phyloP scores from a whole-genome alignment of 176 grass and related monocot genomes.

The Zea luxurians region DNA sequence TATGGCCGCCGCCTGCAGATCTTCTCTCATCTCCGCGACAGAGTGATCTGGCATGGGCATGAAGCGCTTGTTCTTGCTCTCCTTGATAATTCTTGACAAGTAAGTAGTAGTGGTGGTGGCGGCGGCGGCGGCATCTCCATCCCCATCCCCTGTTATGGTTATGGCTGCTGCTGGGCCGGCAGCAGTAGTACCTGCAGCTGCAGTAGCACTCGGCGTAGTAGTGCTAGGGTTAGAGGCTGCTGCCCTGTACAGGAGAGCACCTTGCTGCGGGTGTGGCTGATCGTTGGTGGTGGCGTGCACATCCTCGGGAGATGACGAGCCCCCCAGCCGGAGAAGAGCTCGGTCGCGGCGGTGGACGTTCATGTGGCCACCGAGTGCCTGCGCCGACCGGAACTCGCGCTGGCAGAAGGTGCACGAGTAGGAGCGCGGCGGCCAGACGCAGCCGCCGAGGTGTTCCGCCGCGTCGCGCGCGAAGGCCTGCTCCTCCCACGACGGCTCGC shows the following conservation, averaged over 20 bases:
- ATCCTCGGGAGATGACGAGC: slow-evolving; percentile 11
- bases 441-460: slow-evolving; percentile 51
- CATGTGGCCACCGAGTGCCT: slow-evolving; percentile 98
- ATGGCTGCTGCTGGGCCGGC: background rate
- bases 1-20: background rate
- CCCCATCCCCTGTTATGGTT: background rate
- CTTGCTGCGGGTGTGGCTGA: slow-evolving; percentile 2
- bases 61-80: slow-evolving; percentile 33
- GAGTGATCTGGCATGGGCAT: slow-evolving; percentile 12
- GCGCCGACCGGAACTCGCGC: slow-evolving; percentile 87
- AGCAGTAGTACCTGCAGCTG: slow-evolving; percentile 7
- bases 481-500: slow-evolving; percentile 73
- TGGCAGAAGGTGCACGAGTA: slow-evolving; percentile 89
- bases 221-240: slow-evolving; percentile 28
- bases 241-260: background rate
- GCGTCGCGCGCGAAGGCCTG: slow-evolving; percentile 79
- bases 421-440: slow-evolving; percentile 86
- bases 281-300: background rate
- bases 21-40: slow-evolving; percentile 8
- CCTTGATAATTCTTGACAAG: slow-evolving; percentile 36
- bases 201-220: background rate
- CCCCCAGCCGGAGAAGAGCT: slow-evolving; percentile 56
- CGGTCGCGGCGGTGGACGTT: slow-evolving; percentile 90
- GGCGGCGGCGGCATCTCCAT: background rate
- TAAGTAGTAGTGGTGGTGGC: background rate